Conservation (phyloP, 2,329 filamentous ascomycete genomes). For the Herpotrichia juniperi region DNA sequence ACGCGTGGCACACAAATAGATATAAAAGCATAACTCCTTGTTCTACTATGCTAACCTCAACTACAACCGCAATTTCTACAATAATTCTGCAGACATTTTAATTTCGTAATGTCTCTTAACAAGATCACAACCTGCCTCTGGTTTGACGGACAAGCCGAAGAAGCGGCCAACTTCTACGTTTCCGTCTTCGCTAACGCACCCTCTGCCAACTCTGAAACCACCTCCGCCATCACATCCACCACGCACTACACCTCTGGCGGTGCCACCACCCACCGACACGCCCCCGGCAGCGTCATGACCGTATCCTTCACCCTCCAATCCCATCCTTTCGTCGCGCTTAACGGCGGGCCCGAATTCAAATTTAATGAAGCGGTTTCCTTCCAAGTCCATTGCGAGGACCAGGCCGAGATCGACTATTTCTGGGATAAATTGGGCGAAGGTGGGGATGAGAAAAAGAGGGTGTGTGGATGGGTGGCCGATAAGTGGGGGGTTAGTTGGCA, state of each 20-base stretch:
- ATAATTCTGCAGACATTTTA: background rate
- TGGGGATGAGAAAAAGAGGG: slow-evolving; percentile 43
- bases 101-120: slow-evolving; percentile 14
- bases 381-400: slow-evolving; percentile 53
- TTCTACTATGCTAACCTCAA: background rate
- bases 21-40: background rate
- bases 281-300: slow-evolving; percentile 41
- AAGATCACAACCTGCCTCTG: slow-evolving; percentile 46
- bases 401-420: slow-evolving; percentile 56
- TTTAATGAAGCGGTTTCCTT: slow-evolving; percentile 53
- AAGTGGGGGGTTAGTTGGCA: slow-evolving; percentile 57
- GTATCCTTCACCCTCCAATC: slow-evolving; percentile 51
- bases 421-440: slow-evolving; percentile 53
- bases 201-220: background rate
- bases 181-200: slow-evolving; percentile 46
- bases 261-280: slow-evolving; percentile 37
- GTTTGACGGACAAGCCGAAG: slow-evolving; percentile 51
- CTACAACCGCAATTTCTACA: background rate
- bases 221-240: slow-evolving; percentile 43
- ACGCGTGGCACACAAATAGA: background rate
- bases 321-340: slow-evolving; percentile 50
- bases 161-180: slow-evolving; percentile 51
- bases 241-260: slow-evolving; percentile 38
- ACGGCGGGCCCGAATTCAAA: slow-evolving; percentile 51
- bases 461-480: slow-evolving; percentile 55